Evolutionary conservation across 2,329 filamentous ascomycete genomes (phyloP).

Genomic region (Fusarium sp.): DNA sequence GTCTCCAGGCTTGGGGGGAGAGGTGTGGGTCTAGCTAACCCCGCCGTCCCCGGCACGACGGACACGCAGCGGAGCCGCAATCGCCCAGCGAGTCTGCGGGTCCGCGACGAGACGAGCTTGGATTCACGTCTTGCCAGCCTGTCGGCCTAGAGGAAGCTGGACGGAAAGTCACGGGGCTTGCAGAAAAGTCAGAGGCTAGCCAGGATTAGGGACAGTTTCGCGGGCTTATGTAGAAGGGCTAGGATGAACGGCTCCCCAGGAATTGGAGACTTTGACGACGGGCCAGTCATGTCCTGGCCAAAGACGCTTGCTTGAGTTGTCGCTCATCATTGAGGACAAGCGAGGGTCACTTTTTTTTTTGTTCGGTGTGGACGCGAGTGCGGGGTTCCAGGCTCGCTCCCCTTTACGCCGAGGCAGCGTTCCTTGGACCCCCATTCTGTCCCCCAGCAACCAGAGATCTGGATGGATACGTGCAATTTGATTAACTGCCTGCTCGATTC

Average conservation of each 20-base stretch:
- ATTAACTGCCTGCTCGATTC: background rate
- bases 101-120: constrained; percentile 43
- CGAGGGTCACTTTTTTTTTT: constrained; percentile 10
- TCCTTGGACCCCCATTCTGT: constrained; percentile 20
- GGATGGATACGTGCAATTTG: background rate
- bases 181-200: constrained; percentile 16
- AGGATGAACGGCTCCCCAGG: constrained; percentile 42
- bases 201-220: constrained; percentile 3
- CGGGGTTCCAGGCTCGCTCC: constrained; percentile 48
- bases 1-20: constrained; percentile 12
- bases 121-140: background rate
- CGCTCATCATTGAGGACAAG: constrained; percentile 1
- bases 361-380: constrained; percentile 20
- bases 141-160: constrained; percentile 45
- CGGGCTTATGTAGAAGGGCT: constrained; percentile 14
- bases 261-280: constrained; percentile 32
- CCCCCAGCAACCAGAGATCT: constrained; percentile 25
- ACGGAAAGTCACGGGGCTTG: constrained; percentile 39
- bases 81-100: constrained; percentile 44
- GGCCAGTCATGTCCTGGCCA: constrained; percentile 28
- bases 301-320: constrained; percentile 1
- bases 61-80: constrained; percentile 52
- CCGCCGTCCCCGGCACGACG: constrained; percentile 44
- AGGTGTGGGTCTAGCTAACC: constrained; percentile 8
- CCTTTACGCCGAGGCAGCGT: constrained; percentile 45